Evolutionary conservation across 345 rosid species (phyloP).

Genomic region (Euphorbia tirucalli): DNA sequence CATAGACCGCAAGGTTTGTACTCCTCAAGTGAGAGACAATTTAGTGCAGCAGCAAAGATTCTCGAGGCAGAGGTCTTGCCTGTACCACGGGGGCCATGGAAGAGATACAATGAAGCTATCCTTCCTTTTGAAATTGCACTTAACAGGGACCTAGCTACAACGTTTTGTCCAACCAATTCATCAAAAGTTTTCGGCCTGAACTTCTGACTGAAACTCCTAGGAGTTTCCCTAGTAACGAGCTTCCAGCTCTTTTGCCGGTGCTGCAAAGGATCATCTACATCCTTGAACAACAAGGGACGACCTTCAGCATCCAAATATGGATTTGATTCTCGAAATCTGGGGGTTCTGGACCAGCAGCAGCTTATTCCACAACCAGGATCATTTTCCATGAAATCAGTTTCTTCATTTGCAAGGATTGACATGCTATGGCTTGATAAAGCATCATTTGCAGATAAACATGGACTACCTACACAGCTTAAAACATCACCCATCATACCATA

Average conservation of each 20-base stretch:
- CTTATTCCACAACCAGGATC: slow-evolving; percentile 64
- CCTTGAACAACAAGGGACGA: slow-evolving; percentile 52
- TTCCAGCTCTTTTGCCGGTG: slow-evolving; percentile 35
- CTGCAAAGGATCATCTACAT: slow-evolving; percentile 28
- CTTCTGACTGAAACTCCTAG: slow-evolving; percentile 72
- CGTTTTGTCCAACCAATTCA: slow-evolving; percentile 85
- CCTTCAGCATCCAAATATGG: slow-evolving; percentile 67
- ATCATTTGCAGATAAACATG: slow-evolving; percentile 45
- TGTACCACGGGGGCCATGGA: slow-evolving; percentile 91
- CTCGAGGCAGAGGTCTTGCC: slow-evolving; percentile 91
- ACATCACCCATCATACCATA: slow-evolving; percentile 47
- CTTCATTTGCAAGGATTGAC: slow-evolving; percentile 52
- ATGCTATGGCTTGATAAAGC: slow-evolving; percentile 44
- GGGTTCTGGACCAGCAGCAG: slow-evolving; percentile 88
- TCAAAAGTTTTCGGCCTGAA: slow-evolving; percentile 70
- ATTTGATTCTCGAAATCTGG: slow-evolving; percentile 59
- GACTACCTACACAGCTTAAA: slow-evolving; percentile 53
- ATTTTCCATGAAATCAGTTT: slow-evolving; percentile 34
- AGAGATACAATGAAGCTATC: slow-evolving; percentile 71
- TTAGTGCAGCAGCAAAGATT: slow-evolving; percentile 89
- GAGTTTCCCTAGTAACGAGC: slow-evolving; percentile 35
- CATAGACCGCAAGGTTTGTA: slow-evolving; percentile 86
- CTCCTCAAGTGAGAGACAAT: slow-evolving; percentile 72
- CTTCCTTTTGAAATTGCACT: slow-evolving; percentile 72
- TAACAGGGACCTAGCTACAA: slow-evolving; percentile 69